Evolutionary conservation across 345 rosid species (phyloP), one percentile per base, ranked within the genome.

Genomic region (Cochlearia excelsa): DNA sequence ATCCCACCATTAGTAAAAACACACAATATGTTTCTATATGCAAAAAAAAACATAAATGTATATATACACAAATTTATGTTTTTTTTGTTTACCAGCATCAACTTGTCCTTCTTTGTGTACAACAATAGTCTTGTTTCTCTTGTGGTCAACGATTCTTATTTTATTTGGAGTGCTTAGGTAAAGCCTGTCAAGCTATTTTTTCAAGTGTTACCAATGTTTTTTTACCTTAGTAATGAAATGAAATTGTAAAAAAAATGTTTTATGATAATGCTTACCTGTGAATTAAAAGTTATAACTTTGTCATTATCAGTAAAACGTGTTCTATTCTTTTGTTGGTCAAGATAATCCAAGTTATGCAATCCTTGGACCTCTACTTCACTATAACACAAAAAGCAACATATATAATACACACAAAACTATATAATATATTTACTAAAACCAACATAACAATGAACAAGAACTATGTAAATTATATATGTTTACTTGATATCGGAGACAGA

Each of bases 341-440:
- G 87, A 57, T 86, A 92, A 77, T 84, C 84, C 56, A 80, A 68
- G 4, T 94, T 89, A 63, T 87, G 89, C 57, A 92, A 63, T 35
- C 98, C 94, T 62, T 92, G 93, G 6, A 92, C 86, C 44, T 95
- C 89, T 71, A 92, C 84, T 83, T 92, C 89, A 74, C 98, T 92
- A 82, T n/a, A n/a, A n/a, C 46, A n/a, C 65, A n/a, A 51, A 29
- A 63, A 51, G 56, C 61, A 76, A 2, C n/a, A n/a, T n/a, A n/a
- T n/a, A n/a, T n/a, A n/a, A n/a, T n/a, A n/a, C n/a, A n/a, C n/a
- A 37, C 38, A 29, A 35, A 37, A 5, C 6, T 3, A 1, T 37
- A 37, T 37, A 8, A 37, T 2, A 37, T 1, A n/a, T 37, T 4
- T 37, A 37, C 40, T 2, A 37, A 37, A 1, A n/a, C n/a, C n/a